These are phyloP conservation scores for Peziza echinospora DNA, from an alignment of 495 filamentous ascomycete species.

Conservation along the genomic window DNA sequence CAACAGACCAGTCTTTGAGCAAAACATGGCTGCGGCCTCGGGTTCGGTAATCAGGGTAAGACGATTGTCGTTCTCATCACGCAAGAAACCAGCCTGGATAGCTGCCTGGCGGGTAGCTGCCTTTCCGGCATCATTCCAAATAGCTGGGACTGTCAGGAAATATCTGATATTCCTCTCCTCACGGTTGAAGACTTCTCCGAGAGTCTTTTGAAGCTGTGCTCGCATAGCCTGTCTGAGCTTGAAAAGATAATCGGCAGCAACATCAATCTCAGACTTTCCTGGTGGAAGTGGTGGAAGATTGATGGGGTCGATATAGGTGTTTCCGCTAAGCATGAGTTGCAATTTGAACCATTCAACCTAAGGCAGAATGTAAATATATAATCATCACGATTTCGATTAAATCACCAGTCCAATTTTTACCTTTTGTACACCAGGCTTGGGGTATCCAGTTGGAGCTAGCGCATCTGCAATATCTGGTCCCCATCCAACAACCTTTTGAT, in stretches of 20 bases:
- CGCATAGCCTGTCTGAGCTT: constrained; percentile 59
- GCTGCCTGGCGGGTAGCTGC: constrained; percentile 55
- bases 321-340: constrained; percentile 59
- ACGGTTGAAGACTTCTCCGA: constrained; percentile 55
- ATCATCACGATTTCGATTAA: neutral
- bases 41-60: constrained; percentile 56
- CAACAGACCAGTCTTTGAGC: constrained; percentile 52
- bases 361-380: neutral
- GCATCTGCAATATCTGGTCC: constrained; percentile 63
- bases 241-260: constrained; percentile 61
- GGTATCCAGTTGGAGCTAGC: constrained; percentile 56
- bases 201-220: constrained; percentile 49
- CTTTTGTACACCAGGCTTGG: constrained; percentile 59
- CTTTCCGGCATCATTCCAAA: constrained; percentile 67
- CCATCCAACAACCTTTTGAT: constrained; percentile 66
- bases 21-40: constrained; percentile 59
- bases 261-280: constrained; percentile 61
- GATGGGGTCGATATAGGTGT: constrained; percentile 65
- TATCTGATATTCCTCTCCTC: constrained; percentile 62
- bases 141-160: constrained; percentile 55
- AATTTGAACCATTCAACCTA: constrained; percentile 69
- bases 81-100: constrained; percentile 55
- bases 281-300: constrained; percentile 57
- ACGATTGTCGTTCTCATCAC: constrained; percentile 56
- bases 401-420: neutral